Conservation (phyloP, 352 stramenopile species). For the Pythium apleroticum region DNA sequence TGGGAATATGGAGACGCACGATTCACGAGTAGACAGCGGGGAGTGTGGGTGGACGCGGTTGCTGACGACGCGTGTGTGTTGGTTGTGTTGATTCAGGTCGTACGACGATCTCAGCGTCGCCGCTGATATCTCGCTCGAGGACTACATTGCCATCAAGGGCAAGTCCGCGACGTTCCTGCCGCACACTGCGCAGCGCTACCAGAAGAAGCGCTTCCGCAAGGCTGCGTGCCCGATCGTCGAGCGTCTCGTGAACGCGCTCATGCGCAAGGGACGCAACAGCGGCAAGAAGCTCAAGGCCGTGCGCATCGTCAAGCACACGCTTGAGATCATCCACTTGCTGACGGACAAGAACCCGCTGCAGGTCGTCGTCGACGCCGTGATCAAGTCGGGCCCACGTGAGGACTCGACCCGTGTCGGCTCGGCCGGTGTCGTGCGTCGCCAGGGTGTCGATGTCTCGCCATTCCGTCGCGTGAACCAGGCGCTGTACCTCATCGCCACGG, state of each 20-base stretch:
- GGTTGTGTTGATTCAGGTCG: conserved; percentile 65
- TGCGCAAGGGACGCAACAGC: conserved; percentile 98
- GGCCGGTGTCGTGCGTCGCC: conserved; percentile 98
- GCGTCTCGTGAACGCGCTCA: conserved; percentile 96
- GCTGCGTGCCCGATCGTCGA: conserved; percentile 99
- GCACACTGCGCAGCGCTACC: conserved; percentile 99
- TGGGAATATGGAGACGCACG: neutral
- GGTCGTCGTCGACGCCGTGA: conserved; percentile 92
- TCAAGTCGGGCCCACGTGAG: conserved; percentile 97
- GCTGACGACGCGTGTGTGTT: conserved; percentile 27
- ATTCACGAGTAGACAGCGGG: neutral
- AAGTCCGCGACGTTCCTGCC: conserved; percentile 98
- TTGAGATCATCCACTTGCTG: conserved; percentile 99
- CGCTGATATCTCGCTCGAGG: conserved; percentile 97
- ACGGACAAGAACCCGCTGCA: conserved; percentile 99
- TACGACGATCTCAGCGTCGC: conserved; percentile 99
- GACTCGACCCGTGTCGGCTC: conserved; percentile 99
- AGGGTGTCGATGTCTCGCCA: conserved; percentile 99
- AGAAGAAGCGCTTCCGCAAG: conserved; percentile 99
- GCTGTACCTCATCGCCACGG: conserved; percentile 98
- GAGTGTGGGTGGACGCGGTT: neutral
- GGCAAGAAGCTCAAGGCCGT: conserved; percentile 99
- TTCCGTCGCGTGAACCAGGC: conserved; percentile 99
- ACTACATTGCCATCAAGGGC: conserved; percentile 99
- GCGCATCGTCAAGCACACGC: conserved; percentile 98